Conservation (phyloP, 2,329 filamentous ascomycete genomes). For the Aspergillus pseudoglaucus region DNA sequence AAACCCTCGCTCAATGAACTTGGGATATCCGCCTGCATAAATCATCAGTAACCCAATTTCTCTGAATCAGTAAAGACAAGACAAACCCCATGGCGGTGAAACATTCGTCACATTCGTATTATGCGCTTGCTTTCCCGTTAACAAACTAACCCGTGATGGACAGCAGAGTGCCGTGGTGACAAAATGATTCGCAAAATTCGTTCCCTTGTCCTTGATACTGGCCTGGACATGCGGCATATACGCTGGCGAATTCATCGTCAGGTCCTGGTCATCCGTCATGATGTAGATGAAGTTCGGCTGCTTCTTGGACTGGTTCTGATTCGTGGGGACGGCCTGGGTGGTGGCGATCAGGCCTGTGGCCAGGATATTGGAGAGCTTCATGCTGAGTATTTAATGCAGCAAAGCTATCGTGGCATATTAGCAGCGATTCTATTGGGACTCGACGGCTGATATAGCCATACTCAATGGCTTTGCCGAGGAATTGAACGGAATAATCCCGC, state of each 20-base stretch:
- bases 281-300: constrained; percentile 57
- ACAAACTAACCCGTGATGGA: constrained; percentile 56
- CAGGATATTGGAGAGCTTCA: too few species aligned
- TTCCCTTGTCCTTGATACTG: constrained; percentile 51
- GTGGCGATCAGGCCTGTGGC: too few species aligned
- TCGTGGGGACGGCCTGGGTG: too few species aligned
- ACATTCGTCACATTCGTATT: constrained; percentile 62
- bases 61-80: background rate
- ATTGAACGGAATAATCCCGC: too few species aligned
- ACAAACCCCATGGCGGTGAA: constrained; percentile 42
- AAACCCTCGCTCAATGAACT: constrained; percentile 45
- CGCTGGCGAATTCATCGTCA: constrained; percentile 52
- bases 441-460: too few species aligned
- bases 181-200: constrained; percentile 55
- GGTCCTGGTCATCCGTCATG: constrained; percentile 60
- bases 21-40: constrained; percentile 39
- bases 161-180: constrained; percentile 61
- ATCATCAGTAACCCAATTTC: background rate
- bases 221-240: constrained; percentile 53
- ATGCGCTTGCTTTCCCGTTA: constrained; percentile 58
- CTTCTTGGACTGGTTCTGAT: too few species aligned
- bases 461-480: too few species aligned
- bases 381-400: too few species aligned
- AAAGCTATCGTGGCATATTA: too few species aligned
- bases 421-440: too few species aligned